Evolutionary conservation across 768 basidiomycete species (phyloP).

Genomic region (Naganishia kalamii): DNA sequence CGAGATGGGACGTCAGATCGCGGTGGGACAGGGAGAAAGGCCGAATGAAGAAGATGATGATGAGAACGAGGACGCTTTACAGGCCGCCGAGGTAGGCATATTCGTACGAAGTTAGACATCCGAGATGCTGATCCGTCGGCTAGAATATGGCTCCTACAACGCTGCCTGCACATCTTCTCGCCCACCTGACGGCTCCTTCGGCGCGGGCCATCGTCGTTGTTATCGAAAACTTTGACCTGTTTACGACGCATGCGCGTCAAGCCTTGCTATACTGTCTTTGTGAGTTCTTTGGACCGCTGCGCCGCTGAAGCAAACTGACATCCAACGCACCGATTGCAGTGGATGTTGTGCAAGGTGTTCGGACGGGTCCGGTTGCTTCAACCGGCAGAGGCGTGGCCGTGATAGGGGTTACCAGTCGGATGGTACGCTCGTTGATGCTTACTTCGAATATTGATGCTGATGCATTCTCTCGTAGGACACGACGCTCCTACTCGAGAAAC

Average conservation of each 20-base stretch:
- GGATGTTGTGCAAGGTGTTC: slow-evolving; percentile 76
- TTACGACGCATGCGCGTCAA: slow-evolving; percentile 84
- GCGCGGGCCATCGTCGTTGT: slow-evolving; percentile 72
- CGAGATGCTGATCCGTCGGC: neutral
- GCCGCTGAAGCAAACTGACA: neutral
- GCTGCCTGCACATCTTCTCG: slow-evolving; percentile 58
- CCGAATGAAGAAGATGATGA: slow-evolving; percentile 47
- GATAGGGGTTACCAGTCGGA: slow-evolving; percentile 75
- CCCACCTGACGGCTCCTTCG: slow-evolving; percentile 49
- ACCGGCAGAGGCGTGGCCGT: slow-evolving; percentile 63
- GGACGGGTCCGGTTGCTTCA: slow-evolving; percentile 55
- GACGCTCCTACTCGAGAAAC: slow-evolving; percentile 81
- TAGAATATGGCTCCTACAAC: slow-evolving; percentile 47
- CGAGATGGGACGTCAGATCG: slow-evolving; percentile 79
- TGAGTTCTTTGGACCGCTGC: slow-evolving; percentile 26
- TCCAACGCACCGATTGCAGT: slow-evolving; percentile 44
- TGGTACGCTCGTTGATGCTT: slow-evolving; percentile 45
- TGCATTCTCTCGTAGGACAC: slow-evolving; percentile 54
- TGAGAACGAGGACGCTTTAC: slow-evolving; percentile 41
- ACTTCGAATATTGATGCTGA: neutral
- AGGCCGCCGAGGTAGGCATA: slow-evolving; percentile 33
- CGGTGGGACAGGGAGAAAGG: slow-evolving; percentile 42
- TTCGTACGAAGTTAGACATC: neutral
- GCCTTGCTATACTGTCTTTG: slow-evolving; percentile 83
- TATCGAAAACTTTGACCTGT: slow-evolving; percentile 88